Percentiles rank a stretch among this genome's conserved stretches.
Conservation (phyloP, 148 eudicot species). For the Dysphania ambrosioides region DNA sequence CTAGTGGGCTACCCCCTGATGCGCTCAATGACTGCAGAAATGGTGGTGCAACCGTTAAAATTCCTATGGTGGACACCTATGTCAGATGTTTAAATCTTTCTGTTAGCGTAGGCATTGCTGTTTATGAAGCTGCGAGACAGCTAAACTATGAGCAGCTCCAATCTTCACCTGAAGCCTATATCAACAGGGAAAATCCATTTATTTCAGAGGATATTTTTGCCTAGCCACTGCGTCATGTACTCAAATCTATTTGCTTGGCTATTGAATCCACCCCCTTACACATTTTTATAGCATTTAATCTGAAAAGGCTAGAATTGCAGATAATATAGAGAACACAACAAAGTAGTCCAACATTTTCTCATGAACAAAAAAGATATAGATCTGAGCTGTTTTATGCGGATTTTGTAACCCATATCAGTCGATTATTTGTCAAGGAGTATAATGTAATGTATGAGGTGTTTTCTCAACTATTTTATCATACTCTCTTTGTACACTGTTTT, state of each 20-base stretch:
- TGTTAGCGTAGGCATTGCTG: slow-evolving; percentile 92
- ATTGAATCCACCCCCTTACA: neutral
- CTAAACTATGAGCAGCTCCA: slow-evolving; percentile 81
- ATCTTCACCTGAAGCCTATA: slow-evolving; percentile 34
- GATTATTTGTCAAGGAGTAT: too few relatives aligned
- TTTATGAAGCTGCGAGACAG: slow-evolving; percentile 92
- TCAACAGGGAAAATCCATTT: slow-evolving; percentile 32
- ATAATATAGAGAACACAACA: too few relatives aligned
- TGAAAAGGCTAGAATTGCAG: too few relatives aligned
- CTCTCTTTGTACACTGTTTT: too few relatives aligned
- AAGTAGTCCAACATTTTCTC: too few relatives aligned
- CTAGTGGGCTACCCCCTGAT: slow-evolving; percentile 77
- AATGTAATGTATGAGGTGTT: too few relatives aligned
- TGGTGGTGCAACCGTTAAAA: slow-evolving; percentile 71
- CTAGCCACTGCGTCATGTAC: slow-evolving; percentile 20
- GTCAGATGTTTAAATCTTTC: slow-evolving; percentile 94
- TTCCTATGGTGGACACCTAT: slow-evolving; percentile 93
- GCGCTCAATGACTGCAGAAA: slow-evolving; percentile 64
- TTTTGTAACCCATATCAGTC: too few relatives aligned
- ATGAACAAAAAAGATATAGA: too few relatives aligned
- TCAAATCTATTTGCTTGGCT: neutral
- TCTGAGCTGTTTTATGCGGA: too few relatives aligned
- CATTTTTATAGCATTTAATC: neutral
- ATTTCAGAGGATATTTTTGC: slow-evolving; percentile 75
- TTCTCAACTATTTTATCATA: too few relatives aligned